These are phyloP conservation scores for Hordeum pubiflorum DNA, from an alignment of 202 grass and related monocot genomes.

Conservation along the genomic window DNA sequence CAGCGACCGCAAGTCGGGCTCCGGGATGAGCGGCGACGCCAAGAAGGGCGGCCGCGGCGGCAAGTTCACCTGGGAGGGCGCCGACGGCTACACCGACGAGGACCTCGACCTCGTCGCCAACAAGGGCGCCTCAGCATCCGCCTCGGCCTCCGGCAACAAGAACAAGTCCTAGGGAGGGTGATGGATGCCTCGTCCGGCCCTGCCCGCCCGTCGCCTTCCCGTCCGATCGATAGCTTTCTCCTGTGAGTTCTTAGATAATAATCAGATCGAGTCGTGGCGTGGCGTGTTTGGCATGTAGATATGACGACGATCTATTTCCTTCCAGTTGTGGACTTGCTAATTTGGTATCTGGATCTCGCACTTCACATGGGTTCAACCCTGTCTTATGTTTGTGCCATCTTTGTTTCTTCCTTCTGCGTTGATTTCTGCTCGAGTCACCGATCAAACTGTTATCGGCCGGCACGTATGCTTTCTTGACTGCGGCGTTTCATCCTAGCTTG, in stretches of 20 bases:
- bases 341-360: neutral
- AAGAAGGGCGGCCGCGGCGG: conserved; percentile 93
- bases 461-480: neutral
- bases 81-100: conserved; percentile 36
- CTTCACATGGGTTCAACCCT: neutral
- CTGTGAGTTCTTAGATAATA: conserved; percentile 12
- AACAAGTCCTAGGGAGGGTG: neutral
- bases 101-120: conserved; percentile 28
- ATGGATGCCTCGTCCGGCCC: too few relatives aligned
- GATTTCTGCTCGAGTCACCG: neutral
- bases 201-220: neutral
- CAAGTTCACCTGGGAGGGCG: conserved; percentile 92
- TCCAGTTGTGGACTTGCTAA: neutral
- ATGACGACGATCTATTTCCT: conserved; percentile 18
- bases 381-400: neutral
- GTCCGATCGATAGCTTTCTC: neutral
- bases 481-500: neutral
- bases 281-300: conserved; percentile 15
- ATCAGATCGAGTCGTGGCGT: neutral
- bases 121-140: neutral
- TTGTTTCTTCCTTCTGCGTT: neutral
- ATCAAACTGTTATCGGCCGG: neutral
- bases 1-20: conserved; percentile 68
- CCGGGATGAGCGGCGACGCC: conserved; percentile 71
- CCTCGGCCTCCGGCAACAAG: neutral